Base-by-base conservation (phyloP, 371 early-diverging fungal species). In the Zopfochytrium polystomum region DNA sequence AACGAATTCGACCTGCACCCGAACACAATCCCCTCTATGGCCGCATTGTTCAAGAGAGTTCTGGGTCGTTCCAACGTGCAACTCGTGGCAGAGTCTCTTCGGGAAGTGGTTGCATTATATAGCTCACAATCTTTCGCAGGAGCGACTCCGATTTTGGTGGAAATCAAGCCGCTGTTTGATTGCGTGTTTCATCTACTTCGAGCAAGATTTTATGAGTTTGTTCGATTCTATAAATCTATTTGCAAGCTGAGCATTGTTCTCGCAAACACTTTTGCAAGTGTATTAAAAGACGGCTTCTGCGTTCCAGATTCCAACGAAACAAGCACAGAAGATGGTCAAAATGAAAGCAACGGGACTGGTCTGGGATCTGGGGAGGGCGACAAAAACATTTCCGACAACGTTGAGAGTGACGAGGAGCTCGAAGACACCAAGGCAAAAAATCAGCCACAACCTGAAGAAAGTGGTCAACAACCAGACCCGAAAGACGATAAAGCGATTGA, bases 331-430 rank as follows among this genome's bases (percentile, higher is more conserved):
- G 54, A 58, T 9, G 70, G 71, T 2, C 79, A 73, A 11, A 70
- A 58, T 9, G 66, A 73, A 49, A 74, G 72, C 25, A 65, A 67
- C 30, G 76, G 58, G 2, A 71, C 52, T 31, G 98, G 98, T 25
- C 90, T 89, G n/a, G 98, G 98, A 72, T 88, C 95, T 59, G 98
- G 95, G 23, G 92, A 95, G 60, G 96, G 96, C 7, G 88, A 90
- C 38, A 92, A 95, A 74, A 95, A 98, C 65, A 96, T 98, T 29
- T 91, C 90, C 65, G 88, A 96, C 52, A 90, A 95, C 68, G 93
- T 98, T 68, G 98, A 97, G 69, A 87, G 95, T 69, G 91, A 95
- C 72, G 95, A 93, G 33, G 93, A 98, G 72, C 90, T 96, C 1
- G 86, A 92, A 52, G 96, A 92, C 20, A 79, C 87, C 22, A 83